Base-by-base conservation (phyloP, 2,329 filamentous ascomycete species). In the Didymella glomerata region DNA sequence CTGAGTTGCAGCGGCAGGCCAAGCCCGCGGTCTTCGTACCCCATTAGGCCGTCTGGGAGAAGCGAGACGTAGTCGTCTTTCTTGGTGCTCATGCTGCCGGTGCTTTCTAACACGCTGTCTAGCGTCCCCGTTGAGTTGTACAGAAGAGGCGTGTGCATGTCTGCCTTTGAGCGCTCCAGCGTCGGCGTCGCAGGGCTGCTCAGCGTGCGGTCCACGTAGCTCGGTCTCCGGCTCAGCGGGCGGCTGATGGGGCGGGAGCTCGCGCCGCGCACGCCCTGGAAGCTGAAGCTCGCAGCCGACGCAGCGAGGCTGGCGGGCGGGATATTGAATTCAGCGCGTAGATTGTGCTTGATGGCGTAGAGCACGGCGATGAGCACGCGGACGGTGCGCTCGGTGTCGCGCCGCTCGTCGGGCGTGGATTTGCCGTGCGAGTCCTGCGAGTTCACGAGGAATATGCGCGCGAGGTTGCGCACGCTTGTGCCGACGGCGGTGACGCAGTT, bases 271-370 rank as follows among this genome's bases (percentile, higher is more conserved):
- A 67, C 55, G 24, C 62, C 68, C 2, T 65, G 50, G 16, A 54
- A 59, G 9, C 48, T 57, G 18, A 66, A 60, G 2, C 25, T 20
- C 1, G 73, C 14, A 11, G 67, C 45, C 50, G 73, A 47, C 62
- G 57, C 45, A 0, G 65, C 68, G 1, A 76, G 58, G 47, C 65
- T 68, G 2, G 65, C 77, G 52, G 32, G 82, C 73, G 40, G 83
- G 78, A 75, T 74, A 48, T 76, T 74, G 49, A 86, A 89, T 73
- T 88, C 86, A 1, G 85, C 84, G 18, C 86, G 83, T 0, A 89
- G 77, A 67, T 88, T 86, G 68, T 88, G 86, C 68, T 89, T 89
- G 42, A 87, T 82, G 0, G 86, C 85, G 66, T 86, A 88, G 2
- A 88, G 81, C 48, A 88, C 81, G 0, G 86, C 86, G 60, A 89